A percentile compares a stretch with the other conserved stretches of the same genome.
These are phyloP conservation scores for Litsea cubeba DNA, from an alignment of 164 flowering plant species.

Conservation along the genomic window DNA sequence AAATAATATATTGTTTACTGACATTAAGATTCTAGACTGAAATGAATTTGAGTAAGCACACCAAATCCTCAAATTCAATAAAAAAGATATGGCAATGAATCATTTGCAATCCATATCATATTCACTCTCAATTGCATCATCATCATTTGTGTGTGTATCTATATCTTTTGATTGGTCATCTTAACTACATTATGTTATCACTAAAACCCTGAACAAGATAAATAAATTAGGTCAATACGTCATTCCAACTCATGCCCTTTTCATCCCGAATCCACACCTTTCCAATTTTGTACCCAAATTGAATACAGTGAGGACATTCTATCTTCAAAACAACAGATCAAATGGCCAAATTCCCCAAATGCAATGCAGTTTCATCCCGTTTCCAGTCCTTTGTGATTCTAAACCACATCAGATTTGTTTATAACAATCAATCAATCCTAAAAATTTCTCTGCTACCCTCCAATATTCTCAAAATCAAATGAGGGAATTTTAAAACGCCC, in stretches of 20 bases:
- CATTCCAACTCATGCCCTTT: not conserved
- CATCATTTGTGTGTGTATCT: not conserved
- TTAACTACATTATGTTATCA: not conserved
- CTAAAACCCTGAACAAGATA: not conserved
- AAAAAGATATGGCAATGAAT: no score
- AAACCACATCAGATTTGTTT: not conserved
- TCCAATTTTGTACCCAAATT: not conserved
- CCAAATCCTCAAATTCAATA: not conserved
- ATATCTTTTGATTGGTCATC: not conserved
- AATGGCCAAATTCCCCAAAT: not conserved
- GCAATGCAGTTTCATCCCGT: not conserved
- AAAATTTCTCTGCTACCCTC: not conserved
- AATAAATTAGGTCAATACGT: not conserved
- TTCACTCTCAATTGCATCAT: no score
- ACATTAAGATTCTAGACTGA: not conserved
- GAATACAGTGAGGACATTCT: not conserved
- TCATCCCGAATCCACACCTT: not conserved
- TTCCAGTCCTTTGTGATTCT: not conserved
- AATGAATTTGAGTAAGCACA: not conserved
- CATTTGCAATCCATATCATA: no score
- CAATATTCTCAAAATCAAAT: no score
- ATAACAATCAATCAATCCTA: not conserved
- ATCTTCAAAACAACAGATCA: not conserved
- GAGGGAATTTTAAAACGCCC: no score
- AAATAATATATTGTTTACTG: not conserved